phyloP scores from a whole-genome alignment of 306 rosid species.

The Quercus agrifolia region DNA sequence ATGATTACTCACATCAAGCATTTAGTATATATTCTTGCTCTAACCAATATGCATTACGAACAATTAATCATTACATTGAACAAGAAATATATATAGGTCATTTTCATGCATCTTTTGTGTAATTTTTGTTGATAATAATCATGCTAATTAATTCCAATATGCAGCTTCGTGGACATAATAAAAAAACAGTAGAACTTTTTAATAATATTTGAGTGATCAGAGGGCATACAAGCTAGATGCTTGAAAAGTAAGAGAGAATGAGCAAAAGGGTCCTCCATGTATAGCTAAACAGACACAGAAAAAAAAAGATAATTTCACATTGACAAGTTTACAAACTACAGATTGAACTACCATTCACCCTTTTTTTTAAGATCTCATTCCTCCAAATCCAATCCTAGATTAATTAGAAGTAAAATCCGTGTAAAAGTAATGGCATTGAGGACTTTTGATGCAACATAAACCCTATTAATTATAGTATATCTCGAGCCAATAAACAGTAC shows the following conservation, averaged over 20 bases:
- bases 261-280: not conserved
- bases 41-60: not conserved
- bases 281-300: not conserved
- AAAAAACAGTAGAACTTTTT: not conserved
- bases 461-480: not conserved
- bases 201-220: too few species aligned
- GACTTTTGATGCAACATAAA: too few species aligned
- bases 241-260: not conserved
- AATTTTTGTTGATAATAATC: not conserved
- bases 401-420: too few species aligned
- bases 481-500: not conserved
- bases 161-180: not conserved
- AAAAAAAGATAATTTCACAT: not conserved
- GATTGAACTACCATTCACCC: too few species aligned
- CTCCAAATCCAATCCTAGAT: too few species aligned
- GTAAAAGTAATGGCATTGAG: too few species aligned
- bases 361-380: too few species aligned
- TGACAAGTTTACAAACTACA: not conserved
- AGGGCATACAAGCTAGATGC: too few species aligned
- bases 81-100: not conserved
- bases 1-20: not conserved
- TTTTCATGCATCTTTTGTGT: not conserved
- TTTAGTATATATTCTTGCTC: not conserved
- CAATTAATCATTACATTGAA: not conserved
- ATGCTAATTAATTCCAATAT: not conserved